phyloP scores from a whole-genome alignment of 345 rosid species.

The Raphanus sativus region DNA sequence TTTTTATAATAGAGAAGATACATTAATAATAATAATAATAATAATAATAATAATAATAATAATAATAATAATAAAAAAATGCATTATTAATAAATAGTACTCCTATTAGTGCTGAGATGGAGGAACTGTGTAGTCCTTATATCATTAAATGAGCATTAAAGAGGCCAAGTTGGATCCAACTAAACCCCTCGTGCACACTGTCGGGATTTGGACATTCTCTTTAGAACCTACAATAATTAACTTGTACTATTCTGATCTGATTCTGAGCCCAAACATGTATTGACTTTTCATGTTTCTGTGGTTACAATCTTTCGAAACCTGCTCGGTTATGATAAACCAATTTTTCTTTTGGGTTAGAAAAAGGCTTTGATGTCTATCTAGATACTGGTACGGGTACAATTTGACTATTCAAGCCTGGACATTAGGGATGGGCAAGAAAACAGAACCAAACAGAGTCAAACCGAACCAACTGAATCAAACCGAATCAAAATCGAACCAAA shows the following conservation, averaged over 20 bases:
- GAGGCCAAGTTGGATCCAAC: conserved; percentile 42
- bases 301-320: conserved; percentile 12
- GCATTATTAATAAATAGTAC: no score
- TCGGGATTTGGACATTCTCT: conserved; percentile 42
- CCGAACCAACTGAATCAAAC: no score
- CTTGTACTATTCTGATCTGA: conserved; percentile 5
- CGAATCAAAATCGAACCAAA: no score
- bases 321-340: not conserved
- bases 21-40: no score
- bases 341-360: not conserved
- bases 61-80: no score
- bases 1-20: no score
- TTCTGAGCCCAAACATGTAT: conserved; percentile 20
- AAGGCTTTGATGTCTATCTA: not conserved
- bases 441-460: no score
- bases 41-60: no score
- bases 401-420: not conserved
- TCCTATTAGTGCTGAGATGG: no score
- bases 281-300: conserved; percentile 4
- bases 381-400: not conserved
- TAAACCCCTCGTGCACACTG: conserved; percentile 41
- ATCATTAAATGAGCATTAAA: conserved; percentile 34
- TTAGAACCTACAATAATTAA: conserved; percentile 3
- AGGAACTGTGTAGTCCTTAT: not conserved
- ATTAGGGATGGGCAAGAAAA: not conserved